Percentiles rank a stretch among this genome's conserved stretches.
Evolutionary conservation across 495 filamentous ascomycete genomes (phyloP).

Genomic region (Geoglossum glabrum): DNA sequence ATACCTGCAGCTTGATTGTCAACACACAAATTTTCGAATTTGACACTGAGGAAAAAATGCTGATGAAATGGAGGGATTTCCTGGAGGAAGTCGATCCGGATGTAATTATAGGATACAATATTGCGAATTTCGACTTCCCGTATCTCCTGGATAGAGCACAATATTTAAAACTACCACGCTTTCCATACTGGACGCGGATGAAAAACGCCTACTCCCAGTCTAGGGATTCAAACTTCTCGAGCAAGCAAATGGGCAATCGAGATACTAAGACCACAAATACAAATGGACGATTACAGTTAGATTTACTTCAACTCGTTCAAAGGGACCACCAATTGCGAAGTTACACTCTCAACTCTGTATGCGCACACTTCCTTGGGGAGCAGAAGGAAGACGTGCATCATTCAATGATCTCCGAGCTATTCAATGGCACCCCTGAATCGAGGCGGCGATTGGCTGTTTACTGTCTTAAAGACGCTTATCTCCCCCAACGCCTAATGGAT

Average conservation of each 20-base stretch:
- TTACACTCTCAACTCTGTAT: conserved; percentile 95
- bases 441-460: conserved; percentile 81
- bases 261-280: conserved; percentile 89
- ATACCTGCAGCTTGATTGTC: conserved; percentile 78
- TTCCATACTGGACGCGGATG: conserved; percentile 73
- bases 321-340: conserved; percentile 86
- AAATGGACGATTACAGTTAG: conserved; percentile 80
- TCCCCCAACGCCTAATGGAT: conserved; percentile 88
- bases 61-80: conserved; percentile 76
- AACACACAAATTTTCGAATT: conserved; percentile 85
- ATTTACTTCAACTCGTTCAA: conserved; percentile 82
- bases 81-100: conserved; percentile 84
- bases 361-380: conserved; percentile 86
- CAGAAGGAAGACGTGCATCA: conserved; percentile 99
- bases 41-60: conserved; percentile 61
- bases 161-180: conserved; percentile 51
- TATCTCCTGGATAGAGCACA: conserved; percentile 83
- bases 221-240: conserved; percentile 71
- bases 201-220: conserved; percentile 39
- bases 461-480: conserved; percentile 92
- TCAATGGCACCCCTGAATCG: conserved; percentile 85
- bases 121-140: conserved; percentile 95
- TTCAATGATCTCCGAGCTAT: conserved; percentile 96
- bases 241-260: conserved; percentile 97
- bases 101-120: conserved; percentile 98